Evolutionary conservation across 1,284 basidiomycete genomes (phyloP).

Genomic region (Neolentinus lepideus): DNA sequence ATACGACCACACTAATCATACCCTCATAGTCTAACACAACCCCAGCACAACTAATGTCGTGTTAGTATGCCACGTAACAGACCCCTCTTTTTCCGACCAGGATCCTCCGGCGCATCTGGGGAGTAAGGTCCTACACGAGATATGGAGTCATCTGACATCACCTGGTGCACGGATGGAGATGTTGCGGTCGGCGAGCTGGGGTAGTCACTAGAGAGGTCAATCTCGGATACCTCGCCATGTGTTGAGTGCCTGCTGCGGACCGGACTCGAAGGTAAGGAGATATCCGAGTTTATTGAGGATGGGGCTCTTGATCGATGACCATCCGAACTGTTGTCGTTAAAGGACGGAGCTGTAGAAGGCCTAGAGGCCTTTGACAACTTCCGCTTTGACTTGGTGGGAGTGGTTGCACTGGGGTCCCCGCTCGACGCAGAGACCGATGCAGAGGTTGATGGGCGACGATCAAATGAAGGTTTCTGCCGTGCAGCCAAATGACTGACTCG

Average conservation of each 20-base stretch:
- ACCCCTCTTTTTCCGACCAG: constrained; percentile 16
- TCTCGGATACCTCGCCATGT: neutral
- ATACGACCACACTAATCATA: constrained; percentile 1
- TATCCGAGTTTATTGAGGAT: constrained; percentile 10
- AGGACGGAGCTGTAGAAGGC: constrained; percentile 37
- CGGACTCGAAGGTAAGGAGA: constrained; percentile 14
- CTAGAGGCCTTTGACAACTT: constrained; percentile 18
- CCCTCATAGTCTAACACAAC: neutral
- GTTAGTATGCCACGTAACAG: constrained; percentile 22
- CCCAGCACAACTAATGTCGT: constrained; percentile 9
- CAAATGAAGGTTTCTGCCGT: neutral
- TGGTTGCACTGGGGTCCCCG: neutral
- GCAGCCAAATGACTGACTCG: constrained; percentile 51
- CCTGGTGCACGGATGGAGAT: neutral
- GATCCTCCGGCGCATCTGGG: constrained; percentile 7
- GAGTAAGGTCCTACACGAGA: neutral
- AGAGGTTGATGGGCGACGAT: neutral
- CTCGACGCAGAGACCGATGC: neutral
- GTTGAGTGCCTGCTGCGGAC: constrained; percentile 1
- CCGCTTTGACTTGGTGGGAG: constrained; percentile 7
- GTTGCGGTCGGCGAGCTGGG: neutral
- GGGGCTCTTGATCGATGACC: constrained; percentile 14
- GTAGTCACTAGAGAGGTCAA: neutral
- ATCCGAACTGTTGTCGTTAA: constrained; percentile 15
- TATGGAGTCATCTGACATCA: neutral